Percentiles rank a stretch among this genome's conserved stretches.
Evolutionary conservation across 2,329 filamentous ascomycete genomes (phyloP).

Genomic region (Claviceps spartinae): DNA sequence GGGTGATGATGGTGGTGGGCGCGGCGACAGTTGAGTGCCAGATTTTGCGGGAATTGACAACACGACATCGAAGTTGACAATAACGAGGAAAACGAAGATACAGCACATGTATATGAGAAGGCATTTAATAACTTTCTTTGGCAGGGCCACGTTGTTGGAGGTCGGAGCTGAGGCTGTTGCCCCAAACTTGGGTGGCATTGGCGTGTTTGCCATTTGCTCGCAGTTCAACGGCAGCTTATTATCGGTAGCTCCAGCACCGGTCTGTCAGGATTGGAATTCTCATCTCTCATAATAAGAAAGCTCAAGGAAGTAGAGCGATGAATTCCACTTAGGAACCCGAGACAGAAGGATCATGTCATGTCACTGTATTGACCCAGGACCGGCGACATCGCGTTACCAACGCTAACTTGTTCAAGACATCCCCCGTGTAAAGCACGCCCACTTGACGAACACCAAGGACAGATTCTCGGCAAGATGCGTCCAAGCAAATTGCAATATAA

Average conservation of each 20-base stretch:
- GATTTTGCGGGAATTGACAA: background rate
- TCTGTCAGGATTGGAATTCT: background rate
- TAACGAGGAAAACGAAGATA: slow-evolving; percentile 22
- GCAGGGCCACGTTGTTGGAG: slow-evolving; percentile 24
- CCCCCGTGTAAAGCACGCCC: background rate
- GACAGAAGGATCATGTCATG: too few species aligned
- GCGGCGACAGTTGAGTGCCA: background rate
- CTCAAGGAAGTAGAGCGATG: too few species aligned
- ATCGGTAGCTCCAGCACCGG: background rate
- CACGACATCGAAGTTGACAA: background rate
- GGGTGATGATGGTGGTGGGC: background rate
- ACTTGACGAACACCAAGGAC: background rate
- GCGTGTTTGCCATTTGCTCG: background rate
- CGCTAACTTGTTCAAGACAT: background rate
- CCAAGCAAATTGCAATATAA: background rate
- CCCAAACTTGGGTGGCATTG: background rate
- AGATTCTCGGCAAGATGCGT: background rate
- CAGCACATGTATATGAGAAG: slow-evolving; percentile 32
- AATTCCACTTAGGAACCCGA: too few species aligned
- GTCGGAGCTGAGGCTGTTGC: slow-evolving; percentile 7
- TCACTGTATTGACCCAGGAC: background rate
- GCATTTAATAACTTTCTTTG: slow-evolving; percentile 33
- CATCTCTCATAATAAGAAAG: too few species aligned
- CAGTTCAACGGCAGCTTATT: background rate
- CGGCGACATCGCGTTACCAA: background rate